Evolutionary conservation across 1,139 yeast species (phyloP), one percentile per base, ranked within the genome.

Genomic region (Sugiyamaella castrensis): DNA sequence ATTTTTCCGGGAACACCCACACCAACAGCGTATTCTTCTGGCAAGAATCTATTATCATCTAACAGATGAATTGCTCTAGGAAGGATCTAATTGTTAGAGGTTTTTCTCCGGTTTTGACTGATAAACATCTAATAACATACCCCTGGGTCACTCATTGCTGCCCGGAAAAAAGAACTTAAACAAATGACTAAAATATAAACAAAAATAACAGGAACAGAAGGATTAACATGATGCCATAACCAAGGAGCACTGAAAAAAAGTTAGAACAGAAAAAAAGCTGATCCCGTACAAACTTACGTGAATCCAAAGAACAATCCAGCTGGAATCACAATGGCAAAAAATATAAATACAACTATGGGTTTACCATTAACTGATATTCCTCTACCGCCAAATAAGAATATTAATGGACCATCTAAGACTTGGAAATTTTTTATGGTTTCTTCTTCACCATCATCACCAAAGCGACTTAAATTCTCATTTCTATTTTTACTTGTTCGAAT

Each of bases 101-200:
- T n/a, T n/a, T n/a, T n/a, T n/a, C n/a, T n/a, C n/a, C n/a, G n/a
- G n/a, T n/a, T n/a, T n/a, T n/a, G n/a, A n/a, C n/a, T n/a, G n/a
- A 30, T 37, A 27, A 40, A 34, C 11, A 12, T 11, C 31, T 9
- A 1, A 19, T 16, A n/a, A 54, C 63, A 48, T 56, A 75, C 68
- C 0, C 95, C 95, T 0, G 95, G 87, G 59, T 87, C 95, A 9
- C 77, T 67, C 1, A 80, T 71, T 0, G 85, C 73, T 0, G 84
- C 82, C 52, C 70, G 74, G 6, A 81, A 53, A 55, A 81, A 81
- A 46, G 80, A 75, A 6, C 65, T 47, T 1, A 79, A 15, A 1
- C 80, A 63, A 40, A 80, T 58, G 2, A 72, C 40, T 84, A 86
- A 82, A 32, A 77, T 59, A 60, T 86, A 87, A 13, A 76, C 66